Percentiles rank a stretch among this genome's conserved stretches.
Evolutionary conservation across 768 basidiomycete genomes (phyloP).

Genomic region (Mycena maculata): DNA sequence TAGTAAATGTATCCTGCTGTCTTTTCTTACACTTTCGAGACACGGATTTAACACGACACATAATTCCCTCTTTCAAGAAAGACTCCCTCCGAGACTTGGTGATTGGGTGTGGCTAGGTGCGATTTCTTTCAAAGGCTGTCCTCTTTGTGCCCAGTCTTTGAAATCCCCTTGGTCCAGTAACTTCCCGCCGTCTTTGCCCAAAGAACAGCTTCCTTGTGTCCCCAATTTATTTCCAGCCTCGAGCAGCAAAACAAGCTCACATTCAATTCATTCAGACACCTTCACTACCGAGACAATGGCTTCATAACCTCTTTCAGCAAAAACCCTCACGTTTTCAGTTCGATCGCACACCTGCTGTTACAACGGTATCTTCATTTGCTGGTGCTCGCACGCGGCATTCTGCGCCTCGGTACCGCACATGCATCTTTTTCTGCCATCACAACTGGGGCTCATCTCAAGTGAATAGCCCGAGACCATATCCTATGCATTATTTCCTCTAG

Average conservation of each 20-base stretch:
- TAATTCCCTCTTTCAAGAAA: too few species aligned
- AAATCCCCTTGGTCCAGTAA: neutral
- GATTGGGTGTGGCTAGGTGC: neutral
- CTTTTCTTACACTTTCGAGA: too few species aligned
- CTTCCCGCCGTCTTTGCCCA: neutral
- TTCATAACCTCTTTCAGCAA: too few species aligned
- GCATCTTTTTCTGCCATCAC: neutral
- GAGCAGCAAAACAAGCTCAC: conserved; percentile 6
- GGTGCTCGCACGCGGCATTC: neutral
- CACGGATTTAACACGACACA: too few species aligned
- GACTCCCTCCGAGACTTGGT: too few species aligned
- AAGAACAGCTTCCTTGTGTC: neutral
- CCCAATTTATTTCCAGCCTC: neutral
- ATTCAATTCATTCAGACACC: too few species aligned
- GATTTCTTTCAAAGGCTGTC: neutral
- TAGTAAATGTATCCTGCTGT: too few species aligned
- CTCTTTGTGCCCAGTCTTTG: conserved; percentile 2
- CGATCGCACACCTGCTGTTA: neutral
- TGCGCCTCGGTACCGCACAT: conserved; percentile 5
- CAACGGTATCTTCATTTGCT: conserved; percentile 6
- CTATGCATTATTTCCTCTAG: neutral
- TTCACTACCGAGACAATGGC: too few species aligned
- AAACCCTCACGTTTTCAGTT: neutral
- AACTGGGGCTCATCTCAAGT: neutral
- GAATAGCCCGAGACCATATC: neutral